Percentiles rank a stretch among this genome's conserved stretches.
These are phyloP conservation scores for Chrysoporthe cubensis DNA, from an alignment of 2,329 filamentous ascomycete genomes.

Conservation along the genomic window DNA sequence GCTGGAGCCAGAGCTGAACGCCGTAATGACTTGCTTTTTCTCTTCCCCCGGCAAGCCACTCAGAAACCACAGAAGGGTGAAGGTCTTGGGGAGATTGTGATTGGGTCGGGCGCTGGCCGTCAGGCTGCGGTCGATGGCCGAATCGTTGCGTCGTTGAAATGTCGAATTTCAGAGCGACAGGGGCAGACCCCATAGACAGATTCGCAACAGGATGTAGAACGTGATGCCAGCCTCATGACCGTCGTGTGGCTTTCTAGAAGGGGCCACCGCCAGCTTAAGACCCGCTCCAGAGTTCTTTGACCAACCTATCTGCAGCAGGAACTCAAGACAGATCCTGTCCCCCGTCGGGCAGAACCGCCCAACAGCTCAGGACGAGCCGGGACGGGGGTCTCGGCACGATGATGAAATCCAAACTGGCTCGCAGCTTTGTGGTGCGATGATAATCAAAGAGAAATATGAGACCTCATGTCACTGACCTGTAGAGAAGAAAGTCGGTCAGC, in stretches of 20 bases:
- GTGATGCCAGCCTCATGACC: conserved; percentile 11
- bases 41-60: conserved; percentile 20
- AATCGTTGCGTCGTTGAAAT: neutral
- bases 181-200: neutral
- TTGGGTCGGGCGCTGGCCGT: neutral
- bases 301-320: conserved; percentile 14
- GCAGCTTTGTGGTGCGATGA: conserved; percentile 25
- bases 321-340: conserved; percentile 19
- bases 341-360: conserved; percentile 16
- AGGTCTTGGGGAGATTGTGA: neutral
- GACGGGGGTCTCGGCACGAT: conserved; percentile 27
- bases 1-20: conserved; percentile 23
- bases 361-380: conserved; percentile 20
- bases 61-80: neutral
- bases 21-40: conserved; percentile 22
- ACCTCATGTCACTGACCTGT: conserved; percentile 28
- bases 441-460: conserved; percentile 27
- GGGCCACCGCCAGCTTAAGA: conserved; percentile 25
- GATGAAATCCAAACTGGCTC: conserved; percentile 19
- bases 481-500: conserved; percentile 28
- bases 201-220: conserved; percentile 7
- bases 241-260: conserved; percentile 16
- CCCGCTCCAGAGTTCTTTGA: conserved; percentile 26
- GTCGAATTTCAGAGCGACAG: conserved; percentile 3
- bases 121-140: neutral